Base-by-base conservation (phyloP, 192 early-diverging fungal species). In the Funneliformis mosseae region DNA sequence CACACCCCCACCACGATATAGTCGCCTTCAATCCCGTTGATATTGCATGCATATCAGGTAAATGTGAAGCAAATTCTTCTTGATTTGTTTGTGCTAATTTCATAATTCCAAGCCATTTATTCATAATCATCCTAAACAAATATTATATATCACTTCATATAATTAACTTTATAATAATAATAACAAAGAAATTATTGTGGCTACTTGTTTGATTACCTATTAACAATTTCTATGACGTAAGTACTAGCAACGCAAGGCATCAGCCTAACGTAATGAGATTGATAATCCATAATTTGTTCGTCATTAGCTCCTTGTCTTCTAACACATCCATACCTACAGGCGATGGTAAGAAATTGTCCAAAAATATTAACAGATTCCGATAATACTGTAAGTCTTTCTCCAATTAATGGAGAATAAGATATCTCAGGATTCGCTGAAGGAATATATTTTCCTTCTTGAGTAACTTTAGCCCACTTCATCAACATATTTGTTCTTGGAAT, bases 221-320 rank as follows among this genome's bases (percentile, higher is more conserved):
- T 81, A 43, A 85, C 80, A 60, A 85, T 73, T 55, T 82, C 80
- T n/a, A 86, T 46, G 77, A 90, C 83, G 67, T 90, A 90, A 74
- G 87, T 83, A 61, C 86, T 80, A 18, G 89, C 82, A 76, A 91
- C 84, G 28, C 85, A 81, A 5, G 91, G 91, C 74, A 92, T 83
- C 74, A 92, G 74, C 12, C 84, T 88, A 23, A 88, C 88, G 78
- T 90, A 88, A 59, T 91, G 88, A n/a, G 87, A 87, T 71, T 90
- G 91, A 78, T 91, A 92, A 69, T 92, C 90, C 80, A 92, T 86
- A 75, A 92, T 92, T 68, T 92, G 89, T 68, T 88, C 88, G 43
- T 92, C 86, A 27, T 90, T 85, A 33, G 83, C 75, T 38, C 91
- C 90, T 77, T 92, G 91, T 16, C 89, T 82, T 80, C 91, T 87